phyloP scores from a whole-genome alignment of 2,329 filamentous ascomycete genomes.

The Aspergillus sp. region DNA sequence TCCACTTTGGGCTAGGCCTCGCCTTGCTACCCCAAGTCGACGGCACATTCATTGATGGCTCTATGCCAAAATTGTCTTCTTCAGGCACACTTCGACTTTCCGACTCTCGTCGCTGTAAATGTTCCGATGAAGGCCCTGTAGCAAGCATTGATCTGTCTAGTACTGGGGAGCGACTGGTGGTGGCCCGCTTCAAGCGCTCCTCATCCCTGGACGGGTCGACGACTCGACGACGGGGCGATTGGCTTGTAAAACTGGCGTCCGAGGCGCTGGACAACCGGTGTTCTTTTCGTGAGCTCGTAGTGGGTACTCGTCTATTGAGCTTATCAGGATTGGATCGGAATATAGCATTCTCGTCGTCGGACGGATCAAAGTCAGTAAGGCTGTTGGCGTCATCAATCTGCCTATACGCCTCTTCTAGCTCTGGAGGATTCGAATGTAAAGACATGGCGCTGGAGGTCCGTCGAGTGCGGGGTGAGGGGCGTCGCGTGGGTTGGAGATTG shows the following conservation, averaged over 20 bases:
- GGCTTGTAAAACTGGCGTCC: slow-evolving; percentile 41
- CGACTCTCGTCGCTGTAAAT: slow-evolving; percentile 42
- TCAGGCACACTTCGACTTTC: slow-evolving; percentile 25
- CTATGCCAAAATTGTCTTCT: slow-evolving; percentile 30
- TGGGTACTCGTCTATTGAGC: slow-evolving; percentile 30
- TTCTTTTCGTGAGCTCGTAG: slow-evolving; percentile 28
- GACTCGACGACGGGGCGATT: slow-evolving; percentile 39
- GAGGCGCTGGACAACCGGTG: slow-evolving; percentile 29
- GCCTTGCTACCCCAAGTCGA: slow-evolving; percentile 42
- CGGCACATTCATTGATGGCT: slow-evolving; percentile 43
- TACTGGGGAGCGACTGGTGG: slow-evolving; percentile 43
- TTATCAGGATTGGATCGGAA: slow-evolving; percentile 18
- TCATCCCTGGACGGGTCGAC: slow-evolving; percentile 44
- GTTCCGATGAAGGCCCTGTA: slow-evolving; percentile 39
- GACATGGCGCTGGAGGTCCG: slow-evolving; percentile 32
- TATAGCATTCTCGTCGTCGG: slow-evolving; percentile 34
- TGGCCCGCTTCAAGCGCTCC: slow-evolving; percentile 44
- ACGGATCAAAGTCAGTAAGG: slow-evolving; percentile 38
- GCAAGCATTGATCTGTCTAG: slow-evolving; percentile 41
- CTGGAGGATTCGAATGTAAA: slow-evolving; percentile 44
- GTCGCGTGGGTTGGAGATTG: slow-evolving; percentile 17
- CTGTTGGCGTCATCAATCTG: slow-evolving; percentile 45
- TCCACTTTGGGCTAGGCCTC: slow-evolving; percentile 39
- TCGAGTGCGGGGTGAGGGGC: slow-evolving; percentile 36
- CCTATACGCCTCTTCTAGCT: slow-evolving; percentile 44